Evolutionary conservation across 2,329 filamentous ascomycete genomes (phyloP).

Genomic region (Epichloe sp.): DNA sequence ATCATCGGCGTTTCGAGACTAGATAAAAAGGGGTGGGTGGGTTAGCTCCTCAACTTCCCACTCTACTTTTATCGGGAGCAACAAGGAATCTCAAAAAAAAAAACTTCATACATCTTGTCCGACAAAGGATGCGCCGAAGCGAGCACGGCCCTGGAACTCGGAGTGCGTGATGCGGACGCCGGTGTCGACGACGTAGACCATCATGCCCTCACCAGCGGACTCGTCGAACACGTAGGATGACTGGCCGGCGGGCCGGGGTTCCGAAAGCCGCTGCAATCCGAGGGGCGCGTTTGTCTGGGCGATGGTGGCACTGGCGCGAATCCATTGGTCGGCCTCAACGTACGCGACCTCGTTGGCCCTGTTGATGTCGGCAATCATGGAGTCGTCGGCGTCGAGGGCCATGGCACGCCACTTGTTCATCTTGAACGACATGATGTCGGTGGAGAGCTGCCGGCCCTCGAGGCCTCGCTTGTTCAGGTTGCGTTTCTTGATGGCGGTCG

Average conservation of each 20-base stretch:
- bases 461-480: slow-evolving; percentile 40
- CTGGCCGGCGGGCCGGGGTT: slow-evolving; percentile 18
- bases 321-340: slow-evolving; percentile 38
- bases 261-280: slow-evolving; percentile 41
- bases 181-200: slow-evolving; percentile 52
- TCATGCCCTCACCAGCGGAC: slow-evolving; percentile 40
- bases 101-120: slow-evolving; percentile 25
- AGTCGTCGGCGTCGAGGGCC: slow-evolving; percentile 37
- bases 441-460: slow-evolving; percentile 34
- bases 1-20: slow-evolving; percentile 18
- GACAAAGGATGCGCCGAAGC: slow-evolving; percentile 38
- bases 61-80: background rate
- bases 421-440: slow-evolving; percentile 30
- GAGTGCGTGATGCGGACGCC: slow-evolving; percentile 44
- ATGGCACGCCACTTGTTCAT: slow-evolving; percentile 40
- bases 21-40: background rate
- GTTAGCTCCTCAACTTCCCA: background rate
- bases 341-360: slow-evolving; percentile 35
- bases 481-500: slow-evolving; percentile 38
- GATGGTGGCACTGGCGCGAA: slow-evolving; percentile 30
- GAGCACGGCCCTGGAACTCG: slow-evolving; percentile 43
- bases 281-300: slow-evolving; percentile 40
- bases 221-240: slow-evolving; percentile 34
- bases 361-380: slow-evolving; percentile 36
- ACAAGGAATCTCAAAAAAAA: slow-evolving; percentile 5